A percentile compares a stretch with the other conserved stretches of the same genome.
phyloP scores from a whole-genome alignment of 441 rosid genomes.

The Flueggea neowawraea region DNA sequence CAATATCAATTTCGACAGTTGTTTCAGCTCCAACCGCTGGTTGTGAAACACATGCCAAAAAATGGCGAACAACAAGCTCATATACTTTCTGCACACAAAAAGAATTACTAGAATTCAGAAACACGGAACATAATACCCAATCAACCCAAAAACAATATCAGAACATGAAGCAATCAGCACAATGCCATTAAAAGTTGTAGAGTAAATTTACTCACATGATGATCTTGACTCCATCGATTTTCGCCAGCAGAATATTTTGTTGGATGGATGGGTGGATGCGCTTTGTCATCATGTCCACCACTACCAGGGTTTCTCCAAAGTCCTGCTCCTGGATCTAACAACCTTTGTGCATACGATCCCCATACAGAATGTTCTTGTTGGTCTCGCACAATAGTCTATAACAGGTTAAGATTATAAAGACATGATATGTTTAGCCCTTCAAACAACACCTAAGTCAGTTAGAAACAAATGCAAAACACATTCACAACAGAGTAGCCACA shows the following conservation, averaged over 20 bases:
- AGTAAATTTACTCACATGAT: slow-evolving; percentile 42
- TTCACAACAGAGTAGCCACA: too few relatives aligned
- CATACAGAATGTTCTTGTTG: slow-evolving; percentile 84
- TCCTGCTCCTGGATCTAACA: slow-evolving; percentile 67
- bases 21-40: slow-evolving; percentile 99
- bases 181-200: too few relatives aligned
- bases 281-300: slow-evolving; percentile 99
- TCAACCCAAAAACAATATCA: slow-evolving; percentile 7
- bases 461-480: too few relatives aligned
- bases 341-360: slow-evolving; percentile 86
- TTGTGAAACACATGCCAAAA: slow-evolving; percentile 94
- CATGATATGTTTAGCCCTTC: too few relatives aligned
- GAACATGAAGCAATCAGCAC: too few relatives aligned
- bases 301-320: slow-evolving; percentile 93
- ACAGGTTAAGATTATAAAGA: slow-evolving; percentile 19
- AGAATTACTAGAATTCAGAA: slow-evolving; percentile 7
- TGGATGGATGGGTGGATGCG: slow-evolving; percentile 99
- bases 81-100: slow-evolving; percentile 63
- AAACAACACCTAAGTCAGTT: too few relatives aligned
- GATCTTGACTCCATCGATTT: slow-evolving; percentile 85
- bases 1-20: slow-evolving; percentile 84
- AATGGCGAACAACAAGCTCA: slow-evolving; percentile 96
- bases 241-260: slow-evolving; percentile 92
- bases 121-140: slow-evolving; percentile 4
- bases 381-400: slow-evolving; percentile 77